A percentile compares a stretch with the other conserved stretches of the same genome.
These are phyloP conservation scores for Heteromeles arbutifolia DNA, from an alignment of 306 rosid species.

Conservation along the genomic window DNA sequence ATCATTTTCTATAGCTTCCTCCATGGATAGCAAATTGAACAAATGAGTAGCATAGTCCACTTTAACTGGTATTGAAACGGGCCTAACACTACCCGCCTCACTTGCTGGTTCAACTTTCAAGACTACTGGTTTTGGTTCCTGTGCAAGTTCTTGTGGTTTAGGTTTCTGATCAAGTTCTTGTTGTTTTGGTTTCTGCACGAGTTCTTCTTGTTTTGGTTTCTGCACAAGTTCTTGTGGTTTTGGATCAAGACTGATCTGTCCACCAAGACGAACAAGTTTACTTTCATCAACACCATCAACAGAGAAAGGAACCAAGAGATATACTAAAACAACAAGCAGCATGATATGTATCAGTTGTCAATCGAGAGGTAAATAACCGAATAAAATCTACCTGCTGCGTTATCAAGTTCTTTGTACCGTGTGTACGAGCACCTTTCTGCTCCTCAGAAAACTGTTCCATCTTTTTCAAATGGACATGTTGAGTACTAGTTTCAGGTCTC, in stretches of 20 bases:
- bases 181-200: neutral
- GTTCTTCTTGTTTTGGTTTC: neutral
- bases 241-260: constrained; percentile 8
- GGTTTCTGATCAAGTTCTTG: neutral
- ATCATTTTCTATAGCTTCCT: neutral
- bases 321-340: neutral
- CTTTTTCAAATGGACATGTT: constrained; percentile 29
- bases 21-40: constrained; percentile 14
- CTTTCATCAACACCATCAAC: neutral
- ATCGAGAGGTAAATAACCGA: neutral
- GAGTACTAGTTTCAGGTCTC: constrained; percentile 51
- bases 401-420: constrained; percentile 12
- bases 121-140: constrained; percentile 1
- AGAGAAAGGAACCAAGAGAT: neutral
- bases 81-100: neutral
- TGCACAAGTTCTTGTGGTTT: neutral
- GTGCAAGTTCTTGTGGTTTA: neutral
- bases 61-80: constrained; percentile 3
- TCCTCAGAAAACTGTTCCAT: constrained; percentile 39
- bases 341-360: neutral
- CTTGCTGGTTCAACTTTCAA: neutral
- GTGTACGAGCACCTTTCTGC: constrained; percentile 44
- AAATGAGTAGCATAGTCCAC: constrained; percentile 16
- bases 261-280: constrained; percentile 2
- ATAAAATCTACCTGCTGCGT: constrained; percentile 3